Evolutionary conservation across 139 green algal species (phyloP), one percentile per base, ranked within the genome.

Genomic region (Coccomyxa sp.): DNA sequence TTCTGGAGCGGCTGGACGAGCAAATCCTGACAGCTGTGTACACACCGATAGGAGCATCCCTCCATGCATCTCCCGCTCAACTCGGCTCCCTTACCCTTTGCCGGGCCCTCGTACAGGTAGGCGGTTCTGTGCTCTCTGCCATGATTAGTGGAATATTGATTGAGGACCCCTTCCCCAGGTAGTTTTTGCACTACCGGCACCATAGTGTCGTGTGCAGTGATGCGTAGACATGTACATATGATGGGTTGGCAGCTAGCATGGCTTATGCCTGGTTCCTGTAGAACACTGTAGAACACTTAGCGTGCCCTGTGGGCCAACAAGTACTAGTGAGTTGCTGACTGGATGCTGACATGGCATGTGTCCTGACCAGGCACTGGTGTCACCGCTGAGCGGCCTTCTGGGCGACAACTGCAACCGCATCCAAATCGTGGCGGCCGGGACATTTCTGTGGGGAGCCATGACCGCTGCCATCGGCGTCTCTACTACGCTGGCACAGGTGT

Each of bases 371-470:
- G 83, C 83, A n/a, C n/a, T 83, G 45, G 32, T 71, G 21, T 87
- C 83, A n/a, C 83, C 83, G 1, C 28, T 87, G 14, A 84, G 83
- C 77, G 83, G 83, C 1, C 9, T 87, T 18, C 31, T 92, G 28
- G 89, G 89, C 45, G 88, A 92, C 82, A 85, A 83, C 25, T 92
- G 82, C 66, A 84, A 96, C 85, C 88, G 93, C 10, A 87, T 87
- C 1, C 57, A 84, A 12, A 89, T 96, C 12, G 87, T 96, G n/a
- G 85, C 86, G 14, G 81, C 68, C n/a, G 93, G 92, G 13, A 91
- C 87, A 51, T 84, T 94, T 58, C 83, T 96, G 13, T 96, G 93
- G 93, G 93, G 91, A n/a, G 82, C 93, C 45, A 95, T 96, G 91
- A 95, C 90, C 10, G 77, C 81, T 3, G 87, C 89, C 38, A 93